Conservation (phyloP, 2,329 filamentous ascomycete genomes). For the Pseudocercospora fuligena region DNA sequence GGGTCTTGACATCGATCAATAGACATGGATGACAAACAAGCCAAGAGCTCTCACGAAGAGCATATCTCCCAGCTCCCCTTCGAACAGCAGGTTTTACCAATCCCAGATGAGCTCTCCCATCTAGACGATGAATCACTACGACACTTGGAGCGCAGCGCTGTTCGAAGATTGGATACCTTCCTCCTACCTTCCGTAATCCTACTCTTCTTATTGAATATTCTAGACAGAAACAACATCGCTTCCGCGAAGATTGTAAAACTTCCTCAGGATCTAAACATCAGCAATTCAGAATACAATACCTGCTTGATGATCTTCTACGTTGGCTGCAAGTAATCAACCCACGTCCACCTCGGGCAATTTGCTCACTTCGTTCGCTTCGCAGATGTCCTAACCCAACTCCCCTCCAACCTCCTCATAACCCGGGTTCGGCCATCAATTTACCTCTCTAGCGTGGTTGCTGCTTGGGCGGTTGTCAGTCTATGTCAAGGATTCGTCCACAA, state of each 20-base stretch:
- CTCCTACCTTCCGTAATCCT: constrained; percentile 11
- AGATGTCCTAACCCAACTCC: constrained; percentile 36
- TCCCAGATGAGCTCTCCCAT: not conserved
- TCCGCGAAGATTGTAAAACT: not conserved
- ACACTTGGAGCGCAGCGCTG: not conserved
- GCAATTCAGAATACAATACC: constrained; percentile 12
- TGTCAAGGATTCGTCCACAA: constrained; percentile 42
- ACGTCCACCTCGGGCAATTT: not conserved
- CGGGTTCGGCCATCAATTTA: constrained; percentile 47
- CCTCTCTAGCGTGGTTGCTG: constrained; percentile 41
- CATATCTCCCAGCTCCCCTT: not conserved
- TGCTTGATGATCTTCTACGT: constrained; percentile 7
- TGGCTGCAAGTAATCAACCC: not conserved
- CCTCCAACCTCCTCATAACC: constrained; percentile 53
- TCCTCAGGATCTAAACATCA: constrained; percentile 8
- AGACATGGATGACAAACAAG: not conserved
- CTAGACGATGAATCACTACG: not conserved
- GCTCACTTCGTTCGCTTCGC: not conserved
- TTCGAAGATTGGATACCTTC: constrained; percentile 9
- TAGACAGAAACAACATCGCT: constrained; percentile 18
- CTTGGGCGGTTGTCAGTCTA: constrained; percentile 40
- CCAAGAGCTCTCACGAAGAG: not conserved
- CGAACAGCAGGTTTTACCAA: not conserved
- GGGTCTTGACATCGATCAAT: no score
- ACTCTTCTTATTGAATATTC: constrained; percentile 4